phyloP scores from a whole-genome alignment of 2,329 filamentous ascomycete genomes.

The Cadophora luteo-olivacea region DNA sequence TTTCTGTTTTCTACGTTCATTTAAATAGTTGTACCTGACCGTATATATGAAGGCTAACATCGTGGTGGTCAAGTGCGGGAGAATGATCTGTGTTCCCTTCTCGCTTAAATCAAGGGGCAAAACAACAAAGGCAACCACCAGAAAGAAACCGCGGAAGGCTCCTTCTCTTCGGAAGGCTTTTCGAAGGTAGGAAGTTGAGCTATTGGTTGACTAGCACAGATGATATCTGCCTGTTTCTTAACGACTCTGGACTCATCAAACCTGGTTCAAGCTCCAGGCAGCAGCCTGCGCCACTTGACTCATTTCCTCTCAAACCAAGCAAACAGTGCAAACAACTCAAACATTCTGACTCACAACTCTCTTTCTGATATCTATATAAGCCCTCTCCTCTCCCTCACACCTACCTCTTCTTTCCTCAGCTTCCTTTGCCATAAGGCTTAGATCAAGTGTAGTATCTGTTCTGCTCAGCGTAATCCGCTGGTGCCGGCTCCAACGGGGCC shows the following conservation, averaged over 20 bases:
- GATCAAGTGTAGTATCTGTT: conserved; percentile 73
- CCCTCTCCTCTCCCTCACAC: conserved; percentile 1
- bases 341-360: not conserved
- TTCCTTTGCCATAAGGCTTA: conserved; percentile 51
- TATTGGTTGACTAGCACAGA: too few relatives aligned
- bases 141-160: too few relatives aligned
- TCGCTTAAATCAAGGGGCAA: not conserved
- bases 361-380: conserved; percentile 21
- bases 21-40: too few relatives aligned
- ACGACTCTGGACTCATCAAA: too few relatives aligned
- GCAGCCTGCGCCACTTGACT: conserved; percentile 15
- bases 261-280: conserved; percentile 18
- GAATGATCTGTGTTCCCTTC: not conserved
- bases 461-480: conserved; percentile 74
- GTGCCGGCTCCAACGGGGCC: conserved; percentile 41
- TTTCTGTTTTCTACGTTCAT: too few relatives aligned
- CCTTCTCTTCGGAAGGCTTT: too few relatives aligned
- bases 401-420: conserved; percentile 16
- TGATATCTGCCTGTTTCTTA: too few relatives aligned
- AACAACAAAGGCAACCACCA: not conserved
- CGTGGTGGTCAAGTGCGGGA: too few relatives aligned
- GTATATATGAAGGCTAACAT: too few relatives aligned
- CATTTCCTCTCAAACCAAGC: conserved; percentile 6
- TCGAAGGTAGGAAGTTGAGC: too few relatives aligned
- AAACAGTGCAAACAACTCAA: conserved; percentile 8